These are phyloP conservation scores for Daldinia grandis DNA, from an alignment of 495 filamentous ascomycete genomes.

Conservation along the genomic window DNA sequence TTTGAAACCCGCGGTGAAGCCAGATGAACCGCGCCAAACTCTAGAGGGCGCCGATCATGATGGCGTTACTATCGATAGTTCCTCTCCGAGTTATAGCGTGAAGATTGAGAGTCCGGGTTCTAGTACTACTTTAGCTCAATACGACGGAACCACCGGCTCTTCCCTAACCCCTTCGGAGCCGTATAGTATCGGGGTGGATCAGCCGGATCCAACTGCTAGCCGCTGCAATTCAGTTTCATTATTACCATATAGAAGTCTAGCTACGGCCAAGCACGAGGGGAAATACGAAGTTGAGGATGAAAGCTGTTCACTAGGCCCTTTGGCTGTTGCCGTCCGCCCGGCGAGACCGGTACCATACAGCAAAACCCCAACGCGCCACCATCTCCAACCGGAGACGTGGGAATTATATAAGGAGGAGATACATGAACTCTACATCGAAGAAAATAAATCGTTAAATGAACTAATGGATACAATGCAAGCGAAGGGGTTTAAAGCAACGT, in stretches of 20 bases:
- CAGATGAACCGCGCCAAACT: constrained; percentile 8
- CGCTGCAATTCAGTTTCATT: background rate
- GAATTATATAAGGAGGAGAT: constrained; percentile 43
- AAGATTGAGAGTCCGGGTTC: constrained; percentile 28
- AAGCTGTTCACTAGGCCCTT: background rate
- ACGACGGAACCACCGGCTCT: constrained; percentile 7
- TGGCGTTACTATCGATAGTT: constrained; percentile 2
- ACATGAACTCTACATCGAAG: constrained; percentile 40
- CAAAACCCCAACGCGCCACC: constrained; percentile 43
- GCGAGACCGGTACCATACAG: background rate
- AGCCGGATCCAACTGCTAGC: background rate
- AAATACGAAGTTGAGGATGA: constrained; percentile 3
- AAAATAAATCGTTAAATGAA: constrained; percentile 41
- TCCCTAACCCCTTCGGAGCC: constrained; percentile 19
- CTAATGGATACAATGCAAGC: constrained; percentile 43
- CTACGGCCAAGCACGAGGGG: background rate
- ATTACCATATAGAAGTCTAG: constrained; percentile 1
- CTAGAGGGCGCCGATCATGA: constrained; percentile 5
- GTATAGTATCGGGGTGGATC: background rate
- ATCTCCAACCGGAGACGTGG: constrained; percentile 39
- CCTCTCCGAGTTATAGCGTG: constrained; percentile 11
- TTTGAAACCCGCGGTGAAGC: constrained; percentile 11
- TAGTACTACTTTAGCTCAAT: constrained; percentile 11
- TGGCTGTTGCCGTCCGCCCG: background rate
- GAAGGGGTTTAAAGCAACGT: constrained; percentile 43